Conservation (phyloP, 805 yeast species). For the Schwanniomyces pseudopolymorphus region DNA sequence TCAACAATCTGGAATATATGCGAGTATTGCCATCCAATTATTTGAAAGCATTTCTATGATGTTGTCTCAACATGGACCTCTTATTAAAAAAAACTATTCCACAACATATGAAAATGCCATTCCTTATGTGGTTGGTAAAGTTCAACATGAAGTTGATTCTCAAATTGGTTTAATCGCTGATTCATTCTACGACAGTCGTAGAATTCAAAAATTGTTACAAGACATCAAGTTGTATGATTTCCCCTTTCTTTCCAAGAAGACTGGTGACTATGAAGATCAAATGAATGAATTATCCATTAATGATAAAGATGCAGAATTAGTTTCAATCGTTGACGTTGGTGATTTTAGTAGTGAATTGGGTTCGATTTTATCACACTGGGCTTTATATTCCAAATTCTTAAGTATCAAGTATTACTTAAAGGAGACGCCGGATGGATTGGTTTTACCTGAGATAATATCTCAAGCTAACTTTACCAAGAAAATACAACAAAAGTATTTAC, state of each 20-base stretch:
- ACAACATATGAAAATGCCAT: constrained; percentile 56
- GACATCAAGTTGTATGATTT: constrained; percentile 54
- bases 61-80: constrained; percentile 79
- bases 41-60: constrained; percentile 85
- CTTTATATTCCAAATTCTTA: constrained; percentile 71
- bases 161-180: constrained; percentile 88
- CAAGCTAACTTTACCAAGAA: constrained; percentile 58
- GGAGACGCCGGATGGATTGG: constrained; percentile 19
- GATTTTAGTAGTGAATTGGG: constrained; percentile 68
- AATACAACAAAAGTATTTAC: constrained; percentile 50
- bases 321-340: constrained; percentile 65
- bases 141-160: constrained; percentile 88
- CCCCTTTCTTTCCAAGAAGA: constrained; percentile 21
- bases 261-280: constrained; percentile 11
- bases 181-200: constrained; percentile 74
- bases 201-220: constrained; percentile 53
- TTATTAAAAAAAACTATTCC: constrained; percentile 67
- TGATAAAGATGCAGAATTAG: constrained; percentile 31
- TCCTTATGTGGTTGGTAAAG: constrained; percentile 62
- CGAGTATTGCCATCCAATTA: constrained; percentile 61
- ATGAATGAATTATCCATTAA: constrained; percentile 24
- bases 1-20: constrained; percentile 49
- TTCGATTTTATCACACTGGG: constrained; percentile 82
- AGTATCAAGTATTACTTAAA: constrained; percentile 65
- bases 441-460: constrained; percentile 52